Conservation (phyloP, 371 early-diverging fungal species). For the Dinochytrium kinnereticum region DNA sequence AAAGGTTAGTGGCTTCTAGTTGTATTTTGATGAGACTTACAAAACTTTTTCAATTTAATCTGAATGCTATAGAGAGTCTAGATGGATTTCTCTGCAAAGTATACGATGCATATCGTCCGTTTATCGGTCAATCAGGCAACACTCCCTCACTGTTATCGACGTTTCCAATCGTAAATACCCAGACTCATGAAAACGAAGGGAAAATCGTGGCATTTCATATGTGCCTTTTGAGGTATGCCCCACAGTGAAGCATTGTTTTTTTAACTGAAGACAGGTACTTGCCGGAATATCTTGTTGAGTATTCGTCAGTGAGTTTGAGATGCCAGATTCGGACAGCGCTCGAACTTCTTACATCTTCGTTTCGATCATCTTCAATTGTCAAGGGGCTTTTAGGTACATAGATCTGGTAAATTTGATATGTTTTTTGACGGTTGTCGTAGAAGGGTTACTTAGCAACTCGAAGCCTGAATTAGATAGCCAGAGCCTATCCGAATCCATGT, state of each 20-base stretch:
- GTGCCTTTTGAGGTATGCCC: background rate
- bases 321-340: background rate
- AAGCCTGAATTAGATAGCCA: background rate
- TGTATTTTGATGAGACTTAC: no score
- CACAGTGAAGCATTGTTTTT: background rate
- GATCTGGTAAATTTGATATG: background rate
- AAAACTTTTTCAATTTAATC: no score
- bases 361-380: slow-evolving; percentile 14
- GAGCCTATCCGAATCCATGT: slow-evolving; percentile 3
- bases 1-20: no score
- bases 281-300: background rate
- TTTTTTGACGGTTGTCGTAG: background rate
- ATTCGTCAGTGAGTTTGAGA: background rate
- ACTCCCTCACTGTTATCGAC: background rate
- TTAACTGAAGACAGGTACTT: background rate
- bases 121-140: background rate
- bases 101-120: background rate
- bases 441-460: background rate
- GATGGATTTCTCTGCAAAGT: background rate
- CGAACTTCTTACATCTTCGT: background rate
- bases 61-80: no score
- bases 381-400: slow-evolving; percentile 3
- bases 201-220: slow-evolving; percentile 10
- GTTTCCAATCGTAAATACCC: background rate
- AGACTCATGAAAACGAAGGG: background rate